A percentile compares a stretch with the other conserved stretches of the same genome.
Conservation (phyloP, 768 basidiomycete species). For the Phanerochaete sordida region DNA sequence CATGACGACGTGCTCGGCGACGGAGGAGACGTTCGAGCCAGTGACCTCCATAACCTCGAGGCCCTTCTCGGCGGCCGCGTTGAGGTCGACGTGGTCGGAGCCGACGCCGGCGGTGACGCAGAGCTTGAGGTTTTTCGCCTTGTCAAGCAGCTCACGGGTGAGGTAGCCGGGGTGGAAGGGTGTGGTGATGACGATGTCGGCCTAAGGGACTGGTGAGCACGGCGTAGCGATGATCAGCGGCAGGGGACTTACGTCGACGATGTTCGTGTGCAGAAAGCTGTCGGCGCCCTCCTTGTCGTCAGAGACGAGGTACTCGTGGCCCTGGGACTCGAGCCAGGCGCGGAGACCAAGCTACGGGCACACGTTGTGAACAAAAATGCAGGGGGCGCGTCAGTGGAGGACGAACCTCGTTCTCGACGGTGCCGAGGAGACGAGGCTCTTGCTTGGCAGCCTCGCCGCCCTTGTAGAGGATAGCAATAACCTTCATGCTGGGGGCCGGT, state of each 20-base stretch:
- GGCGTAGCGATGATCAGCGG: background rate
- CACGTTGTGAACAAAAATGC: background rate
- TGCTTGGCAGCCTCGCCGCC: constrained; percentile 62
- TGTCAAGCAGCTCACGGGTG: constrained; percentile 66
- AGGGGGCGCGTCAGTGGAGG: background rate
- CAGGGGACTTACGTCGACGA: constrained; percentile 58
- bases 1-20: constrained; percentile 91
- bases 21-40: constrained; percentile 87
- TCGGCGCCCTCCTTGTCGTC: constrained; percentile 81
- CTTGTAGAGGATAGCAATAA: constrained; percentile 73
- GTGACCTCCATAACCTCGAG: constrained; percentile 72
- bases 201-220: constrained; percentile 35
- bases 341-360: constrained; percentile 60
- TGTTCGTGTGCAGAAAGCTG: constrained; percentile 80
- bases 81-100: constrained; percentile 87
- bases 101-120: constrained; percentile 91
- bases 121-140: constrained; percentile 87
- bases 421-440: constrained; percentile 76
- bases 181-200: constrained; percentile 78
- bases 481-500: constrained; percentile 30
- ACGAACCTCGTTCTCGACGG: constrained; percentile 71
- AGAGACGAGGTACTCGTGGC: constrained; percentile 76
- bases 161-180: constrained; percentile 88
- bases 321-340: constrained; percentile 63
- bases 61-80: constrained; percentile 76